Conservation (phyloP, 441 rosid genomes). For the Viola pubescens region DNA sequence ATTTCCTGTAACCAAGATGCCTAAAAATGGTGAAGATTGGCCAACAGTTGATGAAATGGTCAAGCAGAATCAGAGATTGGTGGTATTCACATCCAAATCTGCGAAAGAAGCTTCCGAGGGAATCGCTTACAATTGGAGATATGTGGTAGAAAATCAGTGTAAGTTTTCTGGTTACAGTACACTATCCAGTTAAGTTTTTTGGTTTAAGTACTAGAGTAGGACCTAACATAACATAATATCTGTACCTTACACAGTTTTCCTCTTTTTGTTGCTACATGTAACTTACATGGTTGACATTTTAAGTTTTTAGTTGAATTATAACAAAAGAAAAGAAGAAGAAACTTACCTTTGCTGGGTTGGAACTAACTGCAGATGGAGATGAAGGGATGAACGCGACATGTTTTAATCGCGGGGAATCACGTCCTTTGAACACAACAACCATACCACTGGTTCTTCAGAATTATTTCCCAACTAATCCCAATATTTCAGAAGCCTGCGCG, state of each 20-base stretch:
- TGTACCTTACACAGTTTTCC: background rate
- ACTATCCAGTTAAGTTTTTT: too few species aligned
- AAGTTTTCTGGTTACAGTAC: constrained; percentile 15
- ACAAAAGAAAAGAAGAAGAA: too few species aligned
- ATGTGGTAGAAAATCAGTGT: constrained; percentile 86
- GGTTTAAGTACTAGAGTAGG: background rate
- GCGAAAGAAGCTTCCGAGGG: constrained; percentile 81
- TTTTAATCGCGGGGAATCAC: constrained; percentile 58
- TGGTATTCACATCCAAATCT: constrained; percentile 74
- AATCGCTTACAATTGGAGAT: constrained; percentile 80
- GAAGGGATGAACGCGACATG: constrained; percentile 74
- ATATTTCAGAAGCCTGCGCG: constrained; percentile 41
- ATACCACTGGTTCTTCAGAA: constrained; percentile 62
- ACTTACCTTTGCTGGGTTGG: constrained; percentile 7
- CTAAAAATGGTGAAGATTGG: constrained; percentile 78
- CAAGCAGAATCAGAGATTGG: constrained; percentile 62
- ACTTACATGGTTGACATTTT: background rate
- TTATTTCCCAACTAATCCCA: constrained; percentile 60
- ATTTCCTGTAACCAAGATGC: constrained; percentile 79
- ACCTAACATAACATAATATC: background rate
- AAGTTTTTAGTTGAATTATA: too few species aligned
- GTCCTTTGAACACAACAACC: constrained; percentile 47
- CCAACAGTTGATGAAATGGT: constrained; percentile 90
- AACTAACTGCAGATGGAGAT: constrained; percentile 64
- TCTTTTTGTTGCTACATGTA: background rate